A percentile compares a stretch with the other conserved stretches of the same genome.
Conservation (phyloP, 306 rosid genomes). For the Pterocarpus santalinus region DNA sequence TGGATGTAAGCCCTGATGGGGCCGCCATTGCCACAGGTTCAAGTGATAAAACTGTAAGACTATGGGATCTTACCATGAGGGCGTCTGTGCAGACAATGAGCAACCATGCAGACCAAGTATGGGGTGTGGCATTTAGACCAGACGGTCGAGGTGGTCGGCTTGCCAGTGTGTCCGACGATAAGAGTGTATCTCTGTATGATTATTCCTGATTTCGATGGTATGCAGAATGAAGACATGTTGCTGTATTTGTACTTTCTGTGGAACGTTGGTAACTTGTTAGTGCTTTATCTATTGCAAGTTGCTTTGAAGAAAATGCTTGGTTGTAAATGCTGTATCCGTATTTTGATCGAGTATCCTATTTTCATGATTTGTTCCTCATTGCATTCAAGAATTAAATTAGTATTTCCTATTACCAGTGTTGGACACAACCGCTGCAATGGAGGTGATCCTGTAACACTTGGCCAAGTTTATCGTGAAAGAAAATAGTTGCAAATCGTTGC, state of each 20-base stretch:
- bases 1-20: conserved; percentile 95
- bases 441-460: background rate
- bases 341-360: conserved; percentile 28
- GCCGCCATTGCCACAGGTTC: conserved; percentile 92
- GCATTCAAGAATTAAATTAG: conserved; percentile 22
- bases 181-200: conserved; percentile 87
- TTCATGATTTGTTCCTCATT: conserved; percentile 27
- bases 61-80: conserved; percentile 92
- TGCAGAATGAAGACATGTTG: background rate
- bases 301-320: conserved; percentile 44
- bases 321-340: conserved; percentile 37
- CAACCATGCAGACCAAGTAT: conserved; percentile 94
- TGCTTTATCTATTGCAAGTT: conserved; percentile 38
- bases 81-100: conserved; percentile 96
- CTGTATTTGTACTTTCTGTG: conserved; percentile 39
- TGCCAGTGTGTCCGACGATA: conserved; percentile 97
- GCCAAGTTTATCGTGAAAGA: background rate
- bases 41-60: conserved; percentile 92
- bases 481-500: background rate
- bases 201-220: conserved; percentile 64
- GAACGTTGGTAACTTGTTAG: conserved; percentile 13
- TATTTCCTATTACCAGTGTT: background rate
- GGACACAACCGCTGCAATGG: background rate
- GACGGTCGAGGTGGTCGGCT: conserved; percentile 75
- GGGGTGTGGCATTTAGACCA: conserved; percentile 97